These are phyloP conservation scores for Gnomoniopsis sp. DNA, from an alignment of 2,329 filamentous ascomycete genomes.

Conservation along the genomic window DNA sequence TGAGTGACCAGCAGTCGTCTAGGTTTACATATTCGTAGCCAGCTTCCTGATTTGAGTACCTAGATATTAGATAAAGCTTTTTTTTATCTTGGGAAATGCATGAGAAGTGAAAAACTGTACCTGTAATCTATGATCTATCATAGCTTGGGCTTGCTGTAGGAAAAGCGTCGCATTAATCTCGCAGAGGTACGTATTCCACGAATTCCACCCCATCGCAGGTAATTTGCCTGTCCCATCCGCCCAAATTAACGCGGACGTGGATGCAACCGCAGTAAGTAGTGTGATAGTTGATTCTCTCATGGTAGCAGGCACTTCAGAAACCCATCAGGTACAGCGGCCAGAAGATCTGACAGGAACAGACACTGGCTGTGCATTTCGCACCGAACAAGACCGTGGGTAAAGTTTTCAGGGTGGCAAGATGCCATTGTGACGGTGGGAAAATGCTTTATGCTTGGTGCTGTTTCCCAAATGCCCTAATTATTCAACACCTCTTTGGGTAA, in stretches of 20 bases:
- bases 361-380: neutral
- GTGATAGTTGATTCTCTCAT: neutral
- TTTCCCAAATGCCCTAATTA: neutral
- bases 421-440: no score
- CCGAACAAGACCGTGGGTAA: no score
- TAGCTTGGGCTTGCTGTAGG: conserved; percentile 2
- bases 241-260: neutral
- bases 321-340: no score
- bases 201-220: conserved; percentile 9
- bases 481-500: neutral
- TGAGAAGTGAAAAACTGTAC: neutral
- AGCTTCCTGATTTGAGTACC: neutral
- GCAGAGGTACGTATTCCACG: conserved; percentile 9
- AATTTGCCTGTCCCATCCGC: conserved; percentile 3
- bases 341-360: neutral
- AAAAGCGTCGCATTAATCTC: conserved; percentile 3
- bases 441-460: no score
- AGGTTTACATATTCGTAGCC: conserved; percentile 11
- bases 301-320: neutral
- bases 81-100: neutral
- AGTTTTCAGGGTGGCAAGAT: no score
- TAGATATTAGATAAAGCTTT: neutral
- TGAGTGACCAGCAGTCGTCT: conserved; percentile 11
- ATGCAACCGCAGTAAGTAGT: neutral
- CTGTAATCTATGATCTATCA: conserved; percentile 1